Conservation (phyloP, 441 rosid genomes). For the Theobroma grandiflorum region DNA sequence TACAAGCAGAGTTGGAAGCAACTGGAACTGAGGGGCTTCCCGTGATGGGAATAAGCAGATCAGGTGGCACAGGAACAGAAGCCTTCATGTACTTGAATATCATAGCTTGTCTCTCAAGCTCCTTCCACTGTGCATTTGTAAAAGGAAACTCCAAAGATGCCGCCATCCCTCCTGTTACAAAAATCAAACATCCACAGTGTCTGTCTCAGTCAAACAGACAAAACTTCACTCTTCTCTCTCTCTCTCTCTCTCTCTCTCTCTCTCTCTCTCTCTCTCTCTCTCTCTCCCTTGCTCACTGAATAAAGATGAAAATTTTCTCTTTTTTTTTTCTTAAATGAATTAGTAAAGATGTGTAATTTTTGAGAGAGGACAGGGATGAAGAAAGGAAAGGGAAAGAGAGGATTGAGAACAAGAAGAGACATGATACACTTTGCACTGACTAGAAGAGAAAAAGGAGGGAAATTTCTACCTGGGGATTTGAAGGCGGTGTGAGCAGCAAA, state of each 20-base stretch:
- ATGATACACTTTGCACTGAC: conserved; percentile 10
- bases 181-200: not conserved
- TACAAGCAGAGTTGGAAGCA: conserved; percentile 30
- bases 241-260: not conserved
- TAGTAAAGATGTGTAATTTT: not conserved
- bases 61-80: conserved; percentile 59
- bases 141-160: conserved; percentile 48
- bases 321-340: not conserved
- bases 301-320: conserved; percentile 32
- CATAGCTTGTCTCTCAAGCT: conserved; percentile 72
- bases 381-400: not conserved
- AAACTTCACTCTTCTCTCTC: not conserved
- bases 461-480: conserved; percentile 41
- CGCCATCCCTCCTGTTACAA: conserved; percentile 28
- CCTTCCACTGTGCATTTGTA: conserved; percentile 61
- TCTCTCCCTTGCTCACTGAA: not conserved
- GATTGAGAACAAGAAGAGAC: not conserved
- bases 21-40: conserved; percentile 28
- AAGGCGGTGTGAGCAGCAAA: conserved; percentile 26
- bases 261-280: not conserved
- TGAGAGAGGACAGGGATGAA: conserved; percentile 12
- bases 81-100: conserved; percentile 74
- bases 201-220: conserved; percentile 23
- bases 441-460: conserved; percentile 17
- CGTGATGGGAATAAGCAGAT: conserved; percentile 46